Evolutionary conservation across 305 asterid species (phyloP), one percentile per base, ranked within the genome.

Genomic region (Rubia peregrina): DNA sequence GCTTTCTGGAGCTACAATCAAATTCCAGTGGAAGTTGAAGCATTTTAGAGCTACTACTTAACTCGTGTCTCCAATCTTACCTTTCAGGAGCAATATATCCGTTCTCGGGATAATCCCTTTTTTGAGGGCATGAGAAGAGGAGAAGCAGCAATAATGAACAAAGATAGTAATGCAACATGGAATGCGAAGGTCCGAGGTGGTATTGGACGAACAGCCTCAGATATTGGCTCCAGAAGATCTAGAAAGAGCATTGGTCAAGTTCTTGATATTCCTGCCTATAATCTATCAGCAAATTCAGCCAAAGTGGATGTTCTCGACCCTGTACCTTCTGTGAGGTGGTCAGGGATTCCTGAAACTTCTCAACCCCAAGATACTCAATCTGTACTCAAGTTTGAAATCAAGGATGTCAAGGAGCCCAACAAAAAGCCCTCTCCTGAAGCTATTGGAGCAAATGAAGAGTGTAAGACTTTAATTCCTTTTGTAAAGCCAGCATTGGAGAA

Each of bases 111-210:
- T 68, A 78, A 83, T 73, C 90, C 88, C 19, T 81, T 80, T 81
- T 86, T 90, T 65, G 75, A 83, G 63, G 95, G 96, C 43, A 86
- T 90, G 89, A 80, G 91, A 78, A 88, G 85, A 82, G 89, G 88
- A 53, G 89, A 86, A 71, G 86, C 88, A 53, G 79, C 75, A 41
- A 59, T 30, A 36, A 67, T 24, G 48, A 81, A 79, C 78, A 86
- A 78, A 77, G 85, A 78, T 57, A 77, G 73, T 67, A 75, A 72
- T 60, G 71, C 75, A 12, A 86, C 80, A 71, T 74, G 80, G 65
- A 86, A 73, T 71, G 85, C 64, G 69, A 87, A 74, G 68, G 66
- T 53, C 44, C 66, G 75, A 19, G 59, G 72, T 70, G 76, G 72
- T 65, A 78, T 55, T 72, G 73, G 41, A 46, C 72, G 83, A 75